A percentile compares a stretch with the other conserved stretches of the same genome.
These are phyloP conservation scores for Kickxella alabastrina DNA, from an alignment of 192 early-diverging fungal genomes.

Conservation along the genomic window DNA sequence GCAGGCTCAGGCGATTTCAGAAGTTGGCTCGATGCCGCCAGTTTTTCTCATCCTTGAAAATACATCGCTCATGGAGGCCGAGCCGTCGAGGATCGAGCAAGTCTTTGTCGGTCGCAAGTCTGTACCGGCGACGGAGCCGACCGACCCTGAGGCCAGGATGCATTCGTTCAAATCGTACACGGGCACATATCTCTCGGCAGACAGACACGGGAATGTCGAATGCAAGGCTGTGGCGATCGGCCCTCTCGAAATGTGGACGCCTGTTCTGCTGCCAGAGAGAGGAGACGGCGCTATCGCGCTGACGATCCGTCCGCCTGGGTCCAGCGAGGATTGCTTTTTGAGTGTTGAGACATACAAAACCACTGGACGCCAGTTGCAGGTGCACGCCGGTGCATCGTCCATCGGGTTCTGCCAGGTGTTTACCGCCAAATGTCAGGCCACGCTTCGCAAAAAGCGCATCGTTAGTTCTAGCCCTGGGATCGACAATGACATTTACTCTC, in stretches of 20 bases:
- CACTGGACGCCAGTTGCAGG: background rate
- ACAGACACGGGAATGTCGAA: conserved; percentile 4
- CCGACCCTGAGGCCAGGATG: conserved; percentile 10
- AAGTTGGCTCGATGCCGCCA: background rate
- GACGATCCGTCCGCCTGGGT: conserved; percentile 12
- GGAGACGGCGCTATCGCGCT: conserved; percentile 38
- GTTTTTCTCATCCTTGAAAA: conserved; percentile 3
- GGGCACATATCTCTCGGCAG: conserved; percentile 21
- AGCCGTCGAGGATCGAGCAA: conserved; percentile 25
- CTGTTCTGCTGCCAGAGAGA: conserved; percentile 23
- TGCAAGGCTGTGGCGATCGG: conserved; percentile 29
- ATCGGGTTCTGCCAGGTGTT: conserved; percentile 4
- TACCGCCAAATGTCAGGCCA: background rate
- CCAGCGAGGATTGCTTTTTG: conserved; percentile 9
- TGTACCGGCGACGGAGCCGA: conserved; percentile 8
- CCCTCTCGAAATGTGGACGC: conserved; percentile 38
- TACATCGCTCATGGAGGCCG: conserved; percentile 5
- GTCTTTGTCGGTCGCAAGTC: conserved; percentile 39
- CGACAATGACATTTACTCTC: no score
- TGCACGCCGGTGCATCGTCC: background rate
- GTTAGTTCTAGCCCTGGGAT: no score
- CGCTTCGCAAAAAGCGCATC: conserved; percentile 1
- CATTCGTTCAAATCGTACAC: conserved; percentile 27
- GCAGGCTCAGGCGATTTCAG: background rate
- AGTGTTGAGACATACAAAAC: background rate